These are phyloP conservation scores for Noccaea bulbosa DNA, from an alignment of 345 rosid genomes.

Conservation along the genomic window DNA sequence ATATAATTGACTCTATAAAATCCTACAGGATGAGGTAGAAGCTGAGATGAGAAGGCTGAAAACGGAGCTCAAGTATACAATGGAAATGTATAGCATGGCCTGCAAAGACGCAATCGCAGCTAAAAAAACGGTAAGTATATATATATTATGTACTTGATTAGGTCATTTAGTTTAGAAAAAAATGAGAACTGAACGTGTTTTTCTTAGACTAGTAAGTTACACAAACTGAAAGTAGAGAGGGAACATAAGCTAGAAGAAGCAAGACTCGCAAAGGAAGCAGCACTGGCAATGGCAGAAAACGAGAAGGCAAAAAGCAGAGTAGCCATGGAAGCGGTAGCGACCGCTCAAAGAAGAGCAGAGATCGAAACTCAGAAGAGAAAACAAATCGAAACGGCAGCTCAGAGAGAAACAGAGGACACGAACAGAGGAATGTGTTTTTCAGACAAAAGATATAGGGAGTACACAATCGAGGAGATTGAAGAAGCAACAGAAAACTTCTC, in stretches of 20 bases:
- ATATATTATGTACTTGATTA: not conserved
- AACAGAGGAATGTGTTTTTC: not conserved
- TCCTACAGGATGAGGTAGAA: slow-evolving; percentile 47
- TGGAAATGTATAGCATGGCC: slow-evolving; percentile 44
- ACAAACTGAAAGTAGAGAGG: slow-evolving; percentile 32
- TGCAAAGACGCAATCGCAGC: slow-evolving; percentile 46
- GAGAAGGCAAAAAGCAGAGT: slow-evolving; percentile 44
- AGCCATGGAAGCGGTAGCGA: slow-evolving; percentile 42
- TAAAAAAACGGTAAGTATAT: slow-evolving; percentile 35
- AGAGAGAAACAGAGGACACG: not conserved
- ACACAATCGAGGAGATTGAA: slow-evolving; percentile 56
- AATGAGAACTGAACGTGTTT: not conserved
- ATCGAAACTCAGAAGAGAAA: slow-evolving; percentile 42
- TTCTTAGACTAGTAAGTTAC: slow-evolving; percentile 42
- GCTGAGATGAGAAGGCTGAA: slow-evolving; percentile 46
- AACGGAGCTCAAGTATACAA: slow-evolving; percentile 46
- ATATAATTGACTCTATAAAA: not conserved
- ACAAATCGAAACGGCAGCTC: slow-evolving; percentile 20
- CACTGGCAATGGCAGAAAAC: slow-evolving; percentile 40
- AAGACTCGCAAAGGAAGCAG: slow-evolving; percentile 43
- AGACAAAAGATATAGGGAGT: slow-evolving; percentile 43
- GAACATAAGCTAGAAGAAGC: slow-evolving; percentile 39
- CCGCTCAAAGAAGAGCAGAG: slow-evolving; percentile 36
- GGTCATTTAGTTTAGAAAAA: not conserved
- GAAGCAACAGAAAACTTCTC: slow-evolving; percentile 43